These are phyloP conservation scores for Rhodosporidiobolus odoratus DNA, from an alignment of 768 basidiomycete species.

Conservation along the genomic window DNA sequence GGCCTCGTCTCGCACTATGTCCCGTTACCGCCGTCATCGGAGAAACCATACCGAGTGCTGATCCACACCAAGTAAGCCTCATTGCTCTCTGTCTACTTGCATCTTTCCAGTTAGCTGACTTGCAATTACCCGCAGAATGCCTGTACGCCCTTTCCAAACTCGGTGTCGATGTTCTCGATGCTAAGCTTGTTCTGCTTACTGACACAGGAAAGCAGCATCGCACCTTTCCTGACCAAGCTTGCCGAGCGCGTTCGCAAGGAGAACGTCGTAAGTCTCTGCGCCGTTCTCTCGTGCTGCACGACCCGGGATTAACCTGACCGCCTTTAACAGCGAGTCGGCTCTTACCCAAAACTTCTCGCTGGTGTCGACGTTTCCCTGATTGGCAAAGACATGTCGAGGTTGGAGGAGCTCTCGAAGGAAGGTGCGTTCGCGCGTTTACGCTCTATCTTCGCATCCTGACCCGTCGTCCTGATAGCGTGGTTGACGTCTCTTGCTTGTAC, in stretches of 20 bases:
- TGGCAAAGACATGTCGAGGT: conserved; percentile 49
- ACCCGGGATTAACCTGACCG: neutral
- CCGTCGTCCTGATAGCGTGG: conserved; percentile 47
- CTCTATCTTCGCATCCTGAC: conserved; percentile 49
- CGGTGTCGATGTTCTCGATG: no score
- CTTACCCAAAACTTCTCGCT: conserved; percentile 45
- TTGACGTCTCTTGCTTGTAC: conserved; percentile 42
- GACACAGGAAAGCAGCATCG: conserved; percentile 67
- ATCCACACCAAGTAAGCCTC: conserved; percentile 68
- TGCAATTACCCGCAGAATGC: conserved; percentile 52
- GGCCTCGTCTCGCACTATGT: conserved; percentile 59
- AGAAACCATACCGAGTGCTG: conserved; percentile 72
- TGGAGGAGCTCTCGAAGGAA: conserved; percentile 49
- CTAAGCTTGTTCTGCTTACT: no score
- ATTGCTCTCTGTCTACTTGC: neutral
- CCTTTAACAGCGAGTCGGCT: conserved; percentile 24
- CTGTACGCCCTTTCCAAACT: conserved; percentile 39
- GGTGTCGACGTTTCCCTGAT: conserved; percentile 68
- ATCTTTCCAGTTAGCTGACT: neutral
- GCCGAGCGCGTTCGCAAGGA: conserved; percentile 67
- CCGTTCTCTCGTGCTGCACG: conserved; percentile 40
- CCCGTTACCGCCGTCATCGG: conserved; percentile 66
- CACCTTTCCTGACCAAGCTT: conserved; percentile 76
- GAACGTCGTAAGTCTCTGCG: conserved; percentile 76
- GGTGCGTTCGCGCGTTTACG: no score